Base-by-base conservation (phyloP, 2,329 filamentous ascomycete genomes). In the Claviceps fusiformis region DNA sequence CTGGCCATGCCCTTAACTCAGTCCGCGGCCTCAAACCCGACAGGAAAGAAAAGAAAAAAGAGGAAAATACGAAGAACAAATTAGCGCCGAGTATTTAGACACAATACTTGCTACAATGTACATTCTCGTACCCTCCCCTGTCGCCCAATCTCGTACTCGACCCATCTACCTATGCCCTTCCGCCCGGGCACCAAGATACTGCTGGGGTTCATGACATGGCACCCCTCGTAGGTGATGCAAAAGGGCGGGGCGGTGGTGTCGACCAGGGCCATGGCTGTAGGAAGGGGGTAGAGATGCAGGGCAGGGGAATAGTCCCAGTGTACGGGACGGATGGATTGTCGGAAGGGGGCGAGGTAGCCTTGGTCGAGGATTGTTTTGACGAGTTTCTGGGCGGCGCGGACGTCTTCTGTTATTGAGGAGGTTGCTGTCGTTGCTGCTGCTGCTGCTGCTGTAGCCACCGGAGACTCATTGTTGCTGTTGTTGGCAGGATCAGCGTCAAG, bases 321-420 rank as follows among this genome's bases (percentile, higher is more conserved):
- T 5, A 95, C 80, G 0, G 93, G 93, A 1, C 92, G 81, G 37
- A 82, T 77, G 0, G 82, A 72, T n/a, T 90, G 78, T 0, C 88
- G 83, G 69, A 97, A 98, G 0, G 93, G 93, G 0, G 87, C 84
- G 11, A 98, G 78, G 60, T 89, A 87, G 5, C 89, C 89, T 71
- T 98, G 93, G 62, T 95, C 91, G 8, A 98, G 78, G 10, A 98
- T 68, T 0, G 92, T 95, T 67, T 95, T 95, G 63, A 95, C 90
- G 1, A 97, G 78, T 61, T 88, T 87, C 56, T 86, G 80, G 8
- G 87, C 86, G 7, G 80, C 76, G 54, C 75, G 76, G 24, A 79
- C 64, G 59, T 82, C 79, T 57, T 78, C 71, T 15, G 75, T 56
- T 3, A 56, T 5, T 1, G 62, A 39, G n/a, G 59, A 24, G 11